Evolutionary conservation across 1,139 yeast genomes (phyloP).

Genomic region (Wickerhamiella pararugosa): DNA sequence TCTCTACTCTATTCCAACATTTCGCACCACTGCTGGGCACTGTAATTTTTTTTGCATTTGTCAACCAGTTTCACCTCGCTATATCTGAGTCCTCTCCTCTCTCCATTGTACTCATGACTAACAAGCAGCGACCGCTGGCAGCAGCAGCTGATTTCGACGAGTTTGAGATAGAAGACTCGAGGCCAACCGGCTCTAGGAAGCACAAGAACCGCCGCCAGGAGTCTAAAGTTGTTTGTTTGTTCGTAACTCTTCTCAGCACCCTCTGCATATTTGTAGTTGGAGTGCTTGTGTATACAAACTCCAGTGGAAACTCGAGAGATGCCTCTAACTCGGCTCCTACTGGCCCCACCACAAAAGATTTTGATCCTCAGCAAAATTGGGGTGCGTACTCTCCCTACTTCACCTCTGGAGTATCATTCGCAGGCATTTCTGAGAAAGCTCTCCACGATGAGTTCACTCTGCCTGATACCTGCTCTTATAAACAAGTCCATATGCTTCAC

Average conservation of each 20-base stretch:
- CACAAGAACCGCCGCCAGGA: conserved; percentile 5
- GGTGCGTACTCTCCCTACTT: conserved; percentile 30
- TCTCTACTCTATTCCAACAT: too few species aligned
- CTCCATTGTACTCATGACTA: too few species aligned
- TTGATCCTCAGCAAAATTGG: conserved; percentile 30
- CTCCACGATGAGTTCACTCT: conserved; percentile 18
- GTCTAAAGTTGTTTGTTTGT: conserved; percentile 10
- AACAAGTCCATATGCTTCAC: conserved; percentile 30
- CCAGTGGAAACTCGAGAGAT: conserved; percentile 10
- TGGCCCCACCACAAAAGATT: conserved; percentile 26
- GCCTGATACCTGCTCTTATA: conserved; percentile 20
- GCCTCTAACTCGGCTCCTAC: conserved; percentile 28
- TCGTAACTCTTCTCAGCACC: conserved; percentile 9
- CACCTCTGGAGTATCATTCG: conserved; percentile 25
- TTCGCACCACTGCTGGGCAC: too few species aligned
- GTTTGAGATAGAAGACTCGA: conserved; percentile 3
- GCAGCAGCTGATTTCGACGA: neutral
- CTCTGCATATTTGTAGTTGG: conserved; percentile 8
- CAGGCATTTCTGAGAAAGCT: conserved; percentile 18
- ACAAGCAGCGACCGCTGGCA: too few species aligned
- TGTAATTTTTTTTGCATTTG: too few species aligned
- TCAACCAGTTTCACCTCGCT: too few species aligned
- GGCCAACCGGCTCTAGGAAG: conserved; percentile 1
- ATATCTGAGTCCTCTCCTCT: too few species aligned
- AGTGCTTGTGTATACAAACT: conserved; percentile 7